Conservation (phyloP, 768 basidiomycete genomes). For the Tephrocybe sp. region DNA sequence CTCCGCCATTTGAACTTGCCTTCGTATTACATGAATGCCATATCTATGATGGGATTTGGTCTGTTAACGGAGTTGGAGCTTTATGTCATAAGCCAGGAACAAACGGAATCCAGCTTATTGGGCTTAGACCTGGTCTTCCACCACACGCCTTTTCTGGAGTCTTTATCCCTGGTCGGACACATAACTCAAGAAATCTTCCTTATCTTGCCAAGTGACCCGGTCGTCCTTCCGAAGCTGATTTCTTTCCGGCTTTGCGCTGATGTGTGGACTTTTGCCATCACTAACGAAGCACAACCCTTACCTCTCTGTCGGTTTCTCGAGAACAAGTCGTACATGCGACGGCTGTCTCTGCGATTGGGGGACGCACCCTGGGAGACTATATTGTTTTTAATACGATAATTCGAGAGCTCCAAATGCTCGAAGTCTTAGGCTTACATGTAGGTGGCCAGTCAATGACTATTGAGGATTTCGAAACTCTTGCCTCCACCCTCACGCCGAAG, state of each 20-base stretch:
- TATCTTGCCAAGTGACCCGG: constrained; percentile 28
- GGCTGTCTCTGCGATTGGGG: constrained; percentile 36
- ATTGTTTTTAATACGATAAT: constrained; percentile 24
- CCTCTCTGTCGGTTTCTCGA: constrained; percentile 32
- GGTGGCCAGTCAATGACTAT: constrained; percentile 26
- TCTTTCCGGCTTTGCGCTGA: constrained; percentile 38
- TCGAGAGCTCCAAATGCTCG: constrained; percentile 25
- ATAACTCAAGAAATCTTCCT: constrained; percentile 27
- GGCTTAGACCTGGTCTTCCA: constrained; percentile 36
- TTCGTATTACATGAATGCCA: constrained; percentile 16
- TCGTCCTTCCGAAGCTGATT: constrained; percentile 29
- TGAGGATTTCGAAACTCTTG: constrained; percentile 23
- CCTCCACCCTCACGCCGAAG: constrained; percentile 25
- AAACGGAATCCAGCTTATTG: constrained; percentile 24
- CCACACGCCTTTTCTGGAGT: constrained; percentile 32
- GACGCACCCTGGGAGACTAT: constrained; percentile 21
- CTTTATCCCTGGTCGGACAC: constrained; percentile 37
- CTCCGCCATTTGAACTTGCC: constrained; percentile 9
- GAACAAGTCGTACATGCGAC: constrained; percentile 25
- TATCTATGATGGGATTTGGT: constrained; percentile 32
- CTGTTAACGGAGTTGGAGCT: constrained; percentile 33
- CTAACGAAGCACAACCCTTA: constrained; percentile 16
- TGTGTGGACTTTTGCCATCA: constrained; percentile 9
- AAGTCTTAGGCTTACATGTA: constrained; percentile 40
- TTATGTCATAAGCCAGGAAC: constrained; percentile 28